Evolutionary conservation across 2,329 filamentous ascomycete species (phyloP), one percentile per base, ranked within the genome.

Genomic region (Talaromyces atroroseus): DNA sequence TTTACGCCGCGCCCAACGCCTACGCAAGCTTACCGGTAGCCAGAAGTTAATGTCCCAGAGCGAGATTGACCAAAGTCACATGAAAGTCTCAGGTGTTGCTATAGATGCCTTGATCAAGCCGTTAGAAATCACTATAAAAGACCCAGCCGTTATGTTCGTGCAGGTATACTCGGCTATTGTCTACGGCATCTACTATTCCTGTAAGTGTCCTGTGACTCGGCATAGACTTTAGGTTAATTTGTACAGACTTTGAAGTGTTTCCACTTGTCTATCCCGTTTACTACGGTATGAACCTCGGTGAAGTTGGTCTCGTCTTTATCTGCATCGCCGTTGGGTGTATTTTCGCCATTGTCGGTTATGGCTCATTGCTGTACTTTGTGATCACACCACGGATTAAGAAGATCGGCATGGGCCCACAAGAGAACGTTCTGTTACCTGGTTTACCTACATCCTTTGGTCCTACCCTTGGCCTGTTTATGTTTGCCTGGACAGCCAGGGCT

Each of bases 101-200:
- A 21, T 47, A 38, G 63, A 65, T 38, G 63, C 65, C 44, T 55
- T 67, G 6, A 60, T 67, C 54, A 67, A 67, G 71, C 85, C 84
- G 3, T 66, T 83, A 20, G 79, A 84, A 69, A 83, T 86, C 63
- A 84, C 78, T 7, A 62, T 85, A 68, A 82, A 83, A 67, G 83
- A 86, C 56, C 84, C 84, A 0, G 82, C 83, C 14, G 78, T 87
- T 1, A 68, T 81, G 11, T 86, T 87, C 67, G 80, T 84, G 1
- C 80, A 84, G 65, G 58, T 86, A 47, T 88, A 87, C 69, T 82
- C 80, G 5, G 80, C 81, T 53, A 79, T 87, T 62, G 79, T 84
- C 63, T 87, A 74, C 58, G 71, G 68, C 40, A 72, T 73, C 34
- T 74, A 75, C 58, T 80, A 80, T 61, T 75, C 74, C 49, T 87